Evolutionary conservation across 2,329 filamentous ascomycete genomes (phyloP), one percentile per base, ranked within the genome.

Genomic region (Venturia pyrina): DNA sequence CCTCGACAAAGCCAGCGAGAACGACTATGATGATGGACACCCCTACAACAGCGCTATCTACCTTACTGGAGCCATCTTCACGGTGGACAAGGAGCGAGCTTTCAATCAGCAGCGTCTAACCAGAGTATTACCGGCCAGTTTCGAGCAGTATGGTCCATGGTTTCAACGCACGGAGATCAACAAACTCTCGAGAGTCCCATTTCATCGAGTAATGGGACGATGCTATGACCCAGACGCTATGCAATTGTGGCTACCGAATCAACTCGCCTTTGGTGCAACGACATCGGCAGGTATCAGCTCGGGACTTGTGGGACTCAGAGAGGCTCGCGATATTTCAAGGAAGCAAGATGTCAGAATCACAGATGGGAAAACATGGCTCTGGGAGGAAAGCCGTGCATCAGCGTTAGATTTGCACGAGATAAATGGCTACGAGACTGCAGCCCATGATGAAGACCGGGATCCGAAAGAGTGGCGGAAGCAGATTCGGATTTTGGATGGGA

Each of bases 371-470:
- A 73, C 74, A 0, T 87, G 84, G 84, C 85, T 81, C 71, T 85
- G 82, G 80, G 83, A 79, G 0, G 84, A 87, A 64, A 77, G 77
- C 28, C 78, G 85, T 0, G 80, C 80, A 0, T 81, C 86, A 61
- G 81, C 83, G 0, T 77, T 87, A 0, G 82, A 82, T 37, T 70
- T 87, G 6, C 79, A 80, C 37, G 80, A 80, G 3, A 72, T 86
- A 46, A 86, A 86, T 67, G 82, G 81, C 1, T 70, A 80, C 1
- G 81, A 83, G 40, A 79, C 83, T 5, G 78, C 81, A 0, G 73
- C 74, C 24, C 78, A 77, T 50, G 79, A 82, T 64, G 75, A 74
- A 0, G 72, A 77, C 8, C 77, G 81, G 8, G 75, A 83, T 66
- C 73, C 79, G 0, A 76, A 76, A 61, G 77, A 77, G 67, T 83